These are phyloP conservation scores for Diaporthe batatas DNA, from an alignment of 2,329 filamentous ascomycete species.

Conservation along the genomic window DNA sequence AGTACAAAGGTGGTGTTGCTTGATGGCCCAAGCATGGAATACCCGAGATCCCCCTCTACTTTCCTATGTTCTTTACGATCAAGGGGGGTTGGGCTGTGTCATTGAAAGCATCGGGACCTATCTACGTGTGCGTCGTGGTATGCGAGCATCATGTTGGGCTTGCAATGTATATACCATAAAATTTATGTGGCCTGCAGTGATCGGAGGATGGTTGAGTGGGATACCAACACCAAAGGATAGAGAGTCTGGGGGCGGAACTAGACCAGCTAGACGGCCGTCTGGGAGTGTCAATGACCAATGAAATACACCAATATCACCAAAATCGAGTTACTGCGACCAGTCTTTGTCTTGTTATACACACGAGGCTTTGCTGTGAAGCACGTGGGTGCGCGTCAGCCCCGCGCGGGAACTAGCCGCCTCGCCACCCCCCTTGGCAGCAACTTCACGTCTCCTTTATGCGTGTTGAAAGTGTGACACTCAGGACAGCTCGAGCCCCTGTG, in stretches of 20 bases:
- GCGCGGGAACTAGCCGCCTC: constrained; percentile 26
- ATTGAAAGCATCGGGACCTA: constrained; percentile 19
- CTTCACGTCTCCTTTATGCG: constrained; percentile 37
- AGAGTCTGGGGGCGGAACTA: constrained; percentile 14
- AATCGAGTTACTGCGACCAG: background rate
- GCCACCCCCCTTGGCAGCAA: constrained; percentile 6
- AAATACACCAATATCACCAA: background rate
- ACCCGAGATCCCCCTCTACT: constrained; percentile 37
- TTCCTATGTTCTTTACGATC: constrained; percentile 28
- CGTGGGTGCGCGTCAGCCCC: constrained; percentile 36
- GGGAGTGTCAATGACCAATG: constrained; percentile 1
- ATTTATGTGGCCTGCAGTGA: constrained; percentile 20
- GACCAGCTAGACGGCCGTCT: constrained; percentile 16
- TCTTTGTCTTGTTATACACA: no score
- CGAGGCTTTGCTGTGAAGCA: constrained; percentile 18
- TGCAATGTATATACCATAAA: constrained; percentile 37
- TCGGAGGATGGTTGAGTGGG: constrained; percentile 6
- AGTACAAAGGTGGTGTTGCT: constrained; percentile 25
- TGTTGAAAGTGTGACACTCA: background rate
- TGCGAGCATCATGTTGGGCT: constrained; percentile 11
- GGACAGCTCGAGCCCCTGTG: background rate
- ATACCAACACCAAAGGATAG: constrained; percentile 18
- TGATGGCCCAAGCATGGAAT: constrained; percentile 37
- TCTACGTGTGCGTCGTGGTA: constrained; percentile 10
- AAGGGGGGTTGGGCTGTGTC: constrained; percentile 33